phyloP scores from a whole-genome alignment of 2,329 filamentous ascomycete species.

The Hypomyces rosellus region DNA sequence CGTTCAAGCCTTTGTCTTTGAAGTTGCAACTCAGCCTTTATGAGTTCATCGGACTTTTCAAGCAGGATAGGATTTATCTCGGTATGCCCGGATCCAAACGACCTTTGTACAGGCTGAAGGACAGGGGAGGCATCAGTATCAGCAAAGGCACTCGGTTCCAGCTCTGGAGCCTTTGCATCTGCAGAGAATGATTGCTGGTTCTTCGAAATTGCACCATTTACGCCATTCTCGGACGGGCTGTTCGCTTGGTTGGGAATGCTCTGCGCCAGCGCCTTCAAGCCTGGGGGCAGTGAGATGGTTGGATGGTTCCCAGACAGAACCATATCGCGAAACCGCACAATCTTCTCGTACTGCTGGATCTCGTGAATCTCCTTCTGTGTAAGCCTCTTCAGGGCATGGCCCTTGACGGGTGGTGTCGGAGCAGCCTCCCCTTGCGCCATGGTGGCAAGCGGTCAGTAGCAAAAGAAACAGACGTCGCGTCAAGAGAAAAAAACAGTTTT shows the following conservation, averaged over 20 bases:
- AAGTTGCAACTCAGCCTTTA: conserved; percentile 73
- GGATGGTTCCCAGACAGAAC: conserved; percentile 72
- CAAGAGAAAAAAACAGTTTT: neutral
- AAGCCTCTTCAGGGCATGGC: conserved; percentile 20
- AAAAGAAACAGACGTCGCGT: neutral
- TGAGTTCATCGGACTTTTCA: conserved; percentile 77
- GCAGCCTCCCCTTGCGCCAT: conserved; percentile 23
- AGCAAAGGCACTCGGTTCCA: neutral
- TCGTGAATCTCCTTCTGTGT: conserved; percentile 48
- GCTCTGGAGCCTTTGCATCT: neutral
- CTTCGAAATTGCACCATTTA: conserved; percentile 8
- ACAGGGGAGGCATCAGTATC: neutral
- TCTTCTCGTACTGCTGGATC: conserved; percentile 67
- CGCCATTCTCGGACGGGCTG: conserved; percentile 12
- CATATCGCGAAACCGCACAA: conserved; percentile 73
- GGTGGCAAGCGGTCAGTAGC: conserved; percentile 1
- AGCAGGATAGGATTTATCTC: conserved; percentile 78
- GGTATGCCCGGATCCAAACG: conserved; percentile 40
- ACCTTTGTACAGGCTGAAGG: neutral
- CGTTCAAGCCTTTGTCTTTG: conserved; percentile 79
- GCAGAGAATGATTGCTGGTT: neutral
- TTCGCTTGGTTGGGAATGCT: conserved; percentile 2
- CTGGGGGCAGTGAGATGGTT: conserved; percentile 49
- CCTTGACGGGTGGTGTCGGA: conserved; percentile 13
- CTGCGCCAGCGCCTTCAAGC: conserved; percentile 25